Evolutionary conservation across 2,329 filamentous ascomycete genomes (phyloP), one percentile per base, ranked within the genome.

Genomic region (Ceratocystis lukuohia): DNA sequence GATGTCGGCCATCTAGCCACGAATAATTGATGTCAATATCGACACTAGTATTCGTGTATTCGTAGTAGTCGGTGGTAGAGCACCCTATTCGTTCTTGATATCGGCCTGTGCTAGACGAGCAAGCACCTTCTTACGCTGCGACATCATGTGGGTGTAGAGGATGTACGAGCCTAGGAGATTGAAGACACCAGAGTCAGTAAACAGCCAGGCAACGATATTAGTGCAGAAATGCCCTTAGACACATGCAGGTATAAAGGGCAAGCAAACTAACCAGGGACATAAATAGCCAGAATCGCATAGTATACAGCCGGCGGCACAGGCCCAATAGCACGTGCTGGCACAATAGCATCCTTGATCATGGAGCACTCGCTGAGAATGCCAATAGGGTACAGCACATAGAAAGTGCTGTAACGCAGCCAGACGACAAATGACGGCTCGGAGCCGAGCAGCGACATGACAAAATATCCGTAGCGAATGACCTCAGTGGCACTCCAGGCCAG

Each of bases 141-240:
- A 81, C 80, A 97, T 89, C 94, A 99, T 97, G 76, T 99, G 89
- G 25, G 89, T 91, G 74, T 94, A 97, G 67, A 97, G 77, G 66
- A 95, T 82, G 72, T 94, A 96, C 3, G 89, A 73, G 78, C 90
- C 88, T 78, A 46, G 20, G 10, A n/a, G 28, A 10, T 25, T 33
- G 10, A 37, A 20, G 30, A 41, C 37, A 5, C 30, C 22, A 17
- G n/a, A 53, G 25, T 45, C 25, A 64, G 41, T 20, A 61, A 8
- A 33, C 48, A 67, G 37, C 28, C 15, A 30, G 20, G 17, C 1
- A 10, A 0, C n/a, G 33, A 62, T 33, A 3, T 10, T 25, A 10
- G n/a, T 17, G 22, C 48, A 65, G 50, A 8, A 17, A 3, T 17
- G 5, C 37, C 10, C 37, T 41, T 41, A 2, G 37, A 41, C 37